A percentile compares a stretch with the other conserved stretches of the same genome.
These are phyloP conservation scores for Boletus edulis DNA, from an alignment of 768 basidiomycete genomes.

Conservation along the genomic window DNA sequence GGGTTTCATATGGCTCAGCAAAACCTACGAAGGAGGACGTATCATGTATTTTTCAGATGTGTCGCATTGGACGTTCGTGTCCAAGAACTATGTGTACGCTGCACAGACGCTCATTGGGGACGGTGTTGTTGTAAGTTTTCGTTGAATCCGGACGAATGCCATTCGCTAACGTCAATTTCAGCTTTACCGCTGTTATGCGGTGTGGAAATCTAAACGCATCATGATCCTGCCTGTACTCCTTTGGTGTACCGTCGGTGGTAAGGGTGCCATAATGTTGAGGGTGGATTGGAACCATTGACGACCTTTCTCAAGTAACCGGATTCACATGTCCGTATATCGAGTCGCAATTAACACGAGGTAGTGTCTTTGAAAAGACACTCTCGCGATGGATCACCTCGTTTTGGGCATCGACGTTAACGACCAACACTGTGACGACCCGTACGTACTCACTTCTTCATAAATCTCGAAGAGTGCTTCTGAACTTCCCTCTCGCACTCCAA, in stretches of 20 bases:
- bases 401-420: conserved; percentile 30
- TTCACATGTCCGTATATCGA: conserved; percentile 16
- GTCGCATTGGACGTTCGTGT: conserved; percentile 29
- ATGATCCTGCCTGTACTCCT: conserved; percentile 29
- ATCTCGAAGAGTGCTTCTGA: neutral
- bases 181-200: conserved; percentile 31
- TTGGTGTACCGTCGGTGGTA: conserved; percentile 30
- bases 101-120: conserved; percentile 32
- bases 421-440: conserved; percentile 35
- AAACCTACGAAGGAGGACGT: conserved; percentile 15
- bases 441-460: neutral
- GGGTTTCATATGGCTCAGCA: conserved; percentile 23
- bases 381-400: conserved; percentile 36
- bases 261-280: neutral
- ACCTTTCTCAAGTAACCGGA: conserved; percentile 15
- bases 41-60: conserved; percentile 24
- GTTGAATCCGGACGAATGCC: neutral
- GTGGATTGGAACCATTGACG: neutral
- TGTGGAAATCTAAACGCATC: conserved; percentile 29
- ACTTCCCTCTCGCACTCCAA: neutral
- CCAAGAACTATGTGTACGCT: conserved; percentile 22
- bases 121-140: conserved; percentile 24
- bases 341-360: conserved; percentile 1
- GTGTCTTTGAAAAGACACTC: conserved; percentile 27
- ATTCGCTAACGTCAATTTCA: conserved; percentile 3